These are phyloP conservation scores for Gliomastix tumulicola DNA, from an alignment of 2,329 filamentous ascomycete genomes.

Conservation along the genomic window DNA sequence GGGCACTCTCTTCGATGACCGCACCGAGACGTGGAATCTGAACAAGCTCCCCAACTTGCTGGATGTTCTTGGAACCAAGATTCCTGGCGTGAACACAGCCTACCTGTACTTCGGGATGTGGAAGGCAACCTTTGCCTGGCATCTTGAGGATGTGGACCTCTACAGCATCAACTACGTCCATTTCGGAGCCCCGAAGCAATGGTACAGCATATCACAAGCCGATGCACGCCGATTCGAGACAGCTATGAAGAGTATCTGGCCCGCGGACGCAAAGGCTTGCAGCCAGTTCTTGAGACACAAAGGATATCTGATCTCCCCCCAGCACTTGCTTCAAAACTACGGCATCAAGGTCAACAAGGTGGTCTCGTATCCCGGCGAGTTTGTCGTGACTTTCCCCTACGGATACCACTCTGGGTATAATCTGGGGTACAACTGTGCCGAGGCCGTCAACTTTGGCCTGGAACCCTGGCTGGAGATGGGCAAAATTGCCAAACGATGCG, in stretches of 20 bases:
- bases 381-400: conserved; percentile 97
- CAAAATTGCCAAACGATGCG: conserved; percentile 91
- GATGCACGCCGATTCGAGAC: conserved; percentile 89
- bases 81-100: conserved; percentile 95
- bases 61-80: conserved; percentile 89
- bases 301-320: conserved; percentile 91
- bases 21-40: conserved; percentile 82
- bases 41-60: conserved; percentile 90
- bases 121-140: conserved; percentile 99
- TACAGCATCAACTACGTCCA: conserved; percentile 99
- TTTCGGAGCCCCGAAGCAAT: conserved; percentile 97
- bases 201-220: conserved; percentile 97
- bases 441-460: conserved; percentile 96
- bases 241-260: conserved; percentile 94
- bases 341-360: conserved; percentile 95
- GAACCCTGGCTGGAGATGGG: conserved; percentile 95
- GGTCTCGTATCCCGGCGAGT: conserved; percentile 93
- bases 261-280: conserved; percentile 89
- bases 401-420: conserved; percentile 99
- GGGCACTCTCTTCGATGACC: conserved; percentile 87
- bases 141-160: conserved; percentile 94
- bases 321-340: conserved; percentile 78
- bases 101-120: conserved; percentile 99
- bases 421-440: conserved; percentile 95
- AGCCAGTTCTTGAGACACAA: conserved; percentile 96